Base-by-base conservation (phyloP, 2,329 filamentous ascomycete genomes). In the Aspergillaceae sp. region DNA sequence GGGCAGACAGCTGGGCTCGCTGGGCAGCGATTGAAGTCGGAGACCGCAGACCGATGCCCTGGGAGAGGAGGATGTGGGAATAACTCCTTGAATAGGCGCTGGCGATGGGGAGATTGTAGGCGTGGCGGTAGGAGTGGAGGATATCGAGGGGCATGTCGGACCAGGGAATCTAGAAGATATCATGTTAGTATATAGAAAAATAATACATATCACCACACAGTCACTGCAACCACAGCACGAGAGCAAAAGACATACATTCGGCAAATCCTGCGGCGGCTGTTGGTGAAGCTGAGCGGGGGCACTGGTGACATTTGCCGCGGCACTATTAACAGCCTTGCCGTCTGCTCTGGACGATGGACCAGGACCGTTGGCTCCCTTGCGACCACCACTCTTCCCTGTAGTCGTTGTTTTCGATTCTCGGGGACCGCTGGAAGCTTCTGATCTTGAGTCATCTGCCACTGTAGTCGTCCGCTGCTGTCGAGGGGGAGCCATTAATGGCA, bases 111-210 rank as follows among this genome's bases (percentile, higher is more conserved):
- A 75, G 62, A 54, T 67, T 71, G 54, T 74, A 69, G 53, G 67
- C 66, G 48, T 73, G 68, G 47, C 72, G 67, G 57, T 75, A 75
- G 50, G 69, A 65, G 55, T 74, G 69, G 41, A 75, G 70, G 51
- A 72, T 62, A 10, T 67, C 61, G 52, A 69, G 61, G 30, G 69
- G 64, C 55, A 72, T 64, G 33, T 64, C 60, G 40, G 66, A 56
- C 70, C 70, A 73, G 44, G 65, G 55, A 48, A 73, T 67, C 70
- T 73, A 38, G 10, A 41, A 2, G 33, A 41, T 37, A 30, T 36
- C 34, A 36, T 7, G 10, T 19, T 19, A 5, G 7, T 19, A 19
- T 36, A 6, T 19, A 19, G 19, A 19, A 19, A 19, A 19, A 19
- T 19, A 19, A 19, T 19, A 19, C 30, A 5, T 32, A 9, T 32